A percentile compares a stretch with the other conserved stretches of the same genome.
These are phyloP conservation scores for Tanacetum coccineum DNA, from an alignment of 129 eudicot species.

Conservation along the genomic window DNA sequence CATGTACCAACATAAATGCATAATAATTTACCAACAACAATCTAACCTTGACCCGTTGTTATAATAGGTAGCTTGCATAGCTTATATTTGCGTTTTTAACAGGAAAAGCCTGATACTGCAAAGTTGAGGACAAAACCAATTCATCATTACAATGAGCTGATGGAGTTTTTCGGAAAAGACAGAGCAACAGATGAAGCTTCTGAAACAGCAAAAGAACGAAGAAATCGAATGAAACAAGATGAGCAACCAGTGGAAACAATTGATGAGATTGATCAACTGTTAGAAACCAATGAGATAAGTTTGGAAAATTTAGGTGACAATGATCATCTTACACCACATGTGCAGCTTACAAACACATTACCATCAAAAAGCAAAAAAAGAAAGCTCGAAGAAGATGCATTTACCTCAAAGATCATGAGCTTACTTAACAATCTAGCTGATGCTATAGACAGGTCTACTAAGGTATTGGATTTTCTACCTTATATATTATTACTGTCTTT, in stretches of 20 bases:
- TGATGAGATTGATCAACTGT: neutral
- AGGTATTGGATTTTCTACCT: neutral
- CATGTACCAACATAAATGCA: no score
- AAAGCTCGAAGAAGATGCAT: neutral
- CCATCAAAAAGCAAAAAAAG: neutral
- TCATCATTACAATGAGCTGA: no score
- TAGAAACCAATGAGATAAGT: neutral
- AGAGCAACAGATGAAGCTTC: neutral
- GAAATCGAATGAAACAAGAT: neutral
- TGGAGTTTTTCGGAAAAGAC: neutral
- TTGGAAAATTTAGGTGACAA: neutral
- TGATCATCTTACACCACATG: neutral
- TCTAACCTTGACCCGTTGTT: no score
- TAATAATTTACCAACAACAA: no score
- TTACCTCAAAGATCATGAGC: neutral
- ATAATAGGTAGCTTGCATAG: no score
- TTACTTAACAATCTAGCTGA: neutral
- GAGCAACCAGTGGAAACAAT: neutral
- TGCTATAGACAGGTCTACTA: neutral
- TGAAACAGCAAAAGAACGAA: neutral
- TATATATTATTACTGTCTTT: neutral
- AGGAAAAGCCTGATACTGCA: no score
- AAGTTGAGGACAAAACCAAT: no score
- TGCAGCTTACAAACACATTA: neutral
- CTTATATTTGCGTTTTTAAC: no score